Conservation (phyloP, 257 asterid genomes). For the Handroanthus guayacan region DNA sequence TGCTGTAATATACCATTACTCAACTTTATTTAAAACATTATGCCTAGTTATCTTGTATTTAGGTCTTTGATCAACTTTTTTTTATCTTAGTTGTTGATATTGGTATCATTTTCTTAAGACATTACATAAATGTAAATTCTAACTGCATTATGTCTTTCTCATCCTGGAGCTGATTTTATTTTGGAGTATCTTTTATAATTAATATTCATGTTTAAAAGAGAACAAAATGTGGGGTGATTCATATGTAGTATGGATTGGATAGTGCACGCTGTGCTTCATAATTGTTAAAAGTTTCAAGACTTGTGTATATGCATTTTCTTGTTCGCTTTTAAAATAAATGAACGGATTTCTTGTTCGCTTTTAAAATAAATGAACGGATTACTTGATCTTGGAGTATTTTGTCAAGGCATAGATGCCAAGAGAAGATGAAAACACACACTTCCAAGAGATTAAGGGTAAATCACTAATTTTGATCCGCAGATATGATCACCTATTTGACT, state of each 20-base stretch:
- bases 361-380: not conserved
- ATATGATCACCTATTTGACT: conserved; percentile 4
- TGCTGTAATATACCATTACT: not conserved
- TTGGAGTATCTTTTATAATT: conserved; percentile 1
- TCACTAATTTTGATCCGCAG: not conserved
- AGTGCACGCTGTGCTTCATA: not conserved
- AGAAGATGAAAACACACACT: not conserved
- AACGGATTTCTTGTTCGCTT: not conserved
- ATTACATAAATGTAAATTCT: not conserved
- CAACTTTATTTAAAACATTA: not conserved
- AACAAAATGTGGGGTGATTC: conserved; percentile 15
- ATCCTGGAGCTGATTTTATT: conserved; percentile 15
- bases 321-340: not conserved
- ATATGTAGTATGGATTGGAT: not conserved
- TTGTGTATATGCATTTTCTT: conserved; percentile 5
- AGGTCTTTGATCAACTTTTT: not conserved
- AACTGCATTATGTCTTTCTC: not conserved
- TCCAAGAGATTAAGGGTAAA: conserved; percentile 3
- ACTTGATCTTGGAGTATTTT: conserved; percentile 14
- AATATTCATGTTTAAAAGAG: not conserved
- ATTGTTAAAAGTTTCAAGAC: conserved; percentile 3
- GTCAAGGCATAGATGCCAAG: conserved; percentile 13
- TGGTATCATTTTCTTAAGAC: not conserved
- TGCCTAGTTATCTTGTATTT: conserved; percentile 2
- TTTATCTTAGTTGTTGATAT: not conserved